phyloP scores from a whole-genome alignment of 2,329 filamentous ascomycete genomes.

The Aspergillus brasiliensis region DNA sequence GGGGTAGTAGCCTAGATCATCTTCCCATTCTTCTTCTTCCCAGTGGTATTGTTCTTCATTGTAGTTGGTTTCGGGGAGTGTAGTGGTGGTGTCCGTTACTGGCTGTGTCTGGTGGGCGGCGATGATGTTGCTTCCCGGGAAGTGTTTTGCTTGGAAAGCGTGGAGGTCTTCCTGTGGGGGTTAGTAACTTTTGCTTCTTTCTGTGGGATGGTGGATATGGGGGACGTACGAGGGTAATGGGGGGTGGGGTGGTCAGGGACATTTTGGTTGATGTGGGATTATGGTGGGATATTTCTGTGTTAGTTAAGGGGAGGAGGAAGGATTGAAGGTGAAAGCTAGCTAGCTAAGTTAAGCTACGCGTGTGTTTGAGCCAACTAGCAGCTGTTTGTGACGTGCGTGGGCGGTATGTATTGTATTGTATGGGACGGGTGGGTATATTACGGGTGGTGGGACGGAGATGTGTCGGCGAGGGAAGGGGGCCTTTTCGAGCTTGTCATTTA shows the following conservation, averaged over 20 bases:
- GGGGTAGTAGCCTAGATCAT: slow-evolving; percentile 77
- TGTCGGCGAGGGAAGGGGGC: too few species aligned
- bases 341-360: too few species aligned
- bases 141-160: slow-evolving; percentile 63
- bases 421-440: too few species aligned
- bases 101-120: not conserved
- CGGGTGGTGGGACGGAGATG: too few species aligned
- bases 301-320: not conserved
- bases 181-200: not conserved
- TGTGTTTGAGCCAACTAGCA: too few species aligned
- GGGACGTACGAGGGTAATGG: not conserved
- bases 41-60: not conserved
- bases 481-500: too few species aligned
- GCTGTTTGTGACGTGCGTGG: too few species aligned
- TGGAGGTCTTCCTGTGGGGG: slow-evolving; percentile 58
- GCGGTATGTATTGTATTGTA: too few species aligned
- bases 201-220: not conserved
- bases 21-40: slow-evolving; percentile 40
- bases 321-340: not conserved
- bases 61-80: not conserved
- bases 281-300: not conserved
- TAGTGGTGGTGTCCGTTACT: not conserved
- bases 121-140: slow-evolving; percentile 37
- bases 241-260: not conserved
- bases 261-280: not conserved